Percentiles rank a stretch among this genome's conserved stretches.
Evolutionary conservation across 2,329 filamentous ascomycete genomes (phyloP).

Genomic region (Epichloe festucae): DNA sequence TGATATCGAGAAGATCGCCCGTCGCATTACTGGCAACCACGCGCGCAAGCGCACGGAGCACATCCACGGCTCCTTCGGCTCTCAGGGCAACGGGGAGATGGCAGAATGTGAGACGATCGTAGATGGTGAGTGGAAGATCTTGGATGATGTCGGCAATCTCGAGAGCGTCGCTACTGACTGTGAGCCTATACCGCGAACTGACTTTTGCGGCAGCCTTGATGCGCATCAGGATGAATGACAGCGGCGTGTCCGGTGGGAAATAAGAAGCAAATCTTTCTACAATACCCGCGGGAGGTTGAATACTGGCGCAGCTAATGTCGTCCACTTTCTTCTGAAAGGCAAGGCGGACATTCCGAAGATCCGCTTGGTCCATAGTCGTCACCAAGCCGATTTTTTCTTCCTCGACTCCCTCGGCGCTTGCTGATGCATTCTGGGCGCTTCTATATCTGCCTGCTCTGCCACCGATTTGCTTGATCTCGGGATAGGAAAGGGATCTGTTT

Average conservation of each 20-base stretch:
- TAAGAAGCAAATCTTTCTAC: constrained; percentile 68
- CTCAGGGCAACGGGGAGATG: constrained; percentile 53
- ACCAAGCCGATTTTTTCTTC: constrained; percentile 54
- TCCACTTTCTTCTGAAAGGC: constrained; percentile 52
- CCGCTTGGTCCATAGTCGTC: constrained; percentile 60
- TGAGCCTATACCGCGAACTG: constrained; percentile 55
- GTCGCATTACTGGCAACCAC: constrained; percentile 55
- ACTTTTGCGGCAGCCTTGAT: constrained; percentile 56
- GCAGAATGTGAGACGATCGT: constrained; percentile 65
- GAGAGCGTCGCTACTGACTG: constrained; percentile 44
- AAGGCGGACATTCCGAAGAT: constrained; percentile 48
- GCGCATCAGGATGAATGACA: constrained; percentile 69
- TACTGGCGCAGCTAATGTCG: constrained; percentile 56
- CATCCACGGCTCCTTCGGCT: constrained; percentile 29
- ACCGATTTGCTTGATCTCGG: constrained; percentile 89
- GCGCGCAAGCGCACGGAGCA: constrained; percentile 51
- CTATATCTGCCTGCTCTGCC: constrained; percentile 82
- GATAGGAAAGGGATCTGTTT: constrained; percentile 47
- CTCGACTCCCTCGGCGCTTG: constrained; percentile 4
- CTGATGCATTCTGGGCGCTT: constrained; percentile 34
- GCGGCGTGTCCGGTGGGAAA: constrained; percentile 68
- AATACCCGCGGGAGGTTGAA: constrained; percentile 58
- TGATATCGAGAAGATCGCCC: constrained; percentile 60
- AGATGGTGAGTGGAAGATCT: constrained; percentile 51
- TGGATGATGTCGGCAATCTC: constrained; percentile 65